Conservation (phyloP, 2,329 filamentous ascomycete species). For the Zasmidium angulare region DNA sequence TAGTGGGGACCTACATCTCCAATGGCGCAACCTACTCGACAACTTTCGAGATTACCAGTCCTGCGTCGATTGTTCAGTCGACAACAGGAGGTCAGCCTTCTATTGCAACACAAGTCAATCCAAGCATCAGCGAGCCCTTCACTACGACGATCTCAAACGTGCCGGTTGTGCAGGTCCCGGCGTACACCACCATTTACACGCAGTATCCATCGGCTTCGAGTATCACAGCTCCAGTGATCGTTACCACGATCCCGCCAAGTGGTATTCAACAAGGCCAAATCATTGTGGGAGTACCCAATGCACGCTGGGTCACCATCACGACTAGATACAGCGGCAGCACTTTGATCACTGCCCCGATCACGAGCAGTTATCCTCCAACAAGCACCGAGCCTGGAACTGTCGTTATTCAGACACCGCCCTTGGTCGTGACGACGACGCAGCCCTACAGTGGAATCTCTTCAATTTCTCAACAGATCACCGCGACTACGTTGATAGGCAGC, state of each 20-base stretch:
- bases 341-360: slow-evolving; percentile 8
- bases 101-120: not conserved
- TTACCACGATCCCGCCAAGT: slow-evolving; percentile 6
- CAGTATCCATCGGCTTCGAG: not conserved
- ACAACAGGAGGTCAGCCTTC: not conserved
- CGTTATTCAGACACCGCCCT: slow-evolving; percentile 7
- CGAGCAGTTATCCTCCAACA: slow-evolving; percentile 2
- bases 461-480: not conserved
- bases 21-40: not conserved
- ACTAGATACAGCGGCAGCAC: slow-evolving; percentile 4
- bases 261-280: slow-evolving; percentile 9
- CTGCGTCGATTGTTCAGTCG: not conserved
- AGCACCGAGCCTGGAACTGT: slow-evolving; percentile 4
- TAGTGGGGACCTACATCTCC: not conserved
- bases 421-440: slow-evolving; percentile 1
- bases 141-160: not conserved
- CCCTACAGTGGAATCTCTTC: slow-evolving; percentile 1
- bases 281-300: not conserved
- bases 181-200: not conserved
- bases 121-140: not conserved
- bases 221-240: slow-evolving; percentile 6
- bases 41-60: not conserved
- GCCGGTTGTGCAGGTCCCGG: not conserved
- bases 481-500: slow-evolving; percentile 8
- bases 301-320: slow-evolving; percentile 10